Percentiles rank a stretch among this genome's conserved stretches.
Conservation (phyloP, 768 basidiomycete genomes). For the Chlorophyllum brunneum region DNA sequence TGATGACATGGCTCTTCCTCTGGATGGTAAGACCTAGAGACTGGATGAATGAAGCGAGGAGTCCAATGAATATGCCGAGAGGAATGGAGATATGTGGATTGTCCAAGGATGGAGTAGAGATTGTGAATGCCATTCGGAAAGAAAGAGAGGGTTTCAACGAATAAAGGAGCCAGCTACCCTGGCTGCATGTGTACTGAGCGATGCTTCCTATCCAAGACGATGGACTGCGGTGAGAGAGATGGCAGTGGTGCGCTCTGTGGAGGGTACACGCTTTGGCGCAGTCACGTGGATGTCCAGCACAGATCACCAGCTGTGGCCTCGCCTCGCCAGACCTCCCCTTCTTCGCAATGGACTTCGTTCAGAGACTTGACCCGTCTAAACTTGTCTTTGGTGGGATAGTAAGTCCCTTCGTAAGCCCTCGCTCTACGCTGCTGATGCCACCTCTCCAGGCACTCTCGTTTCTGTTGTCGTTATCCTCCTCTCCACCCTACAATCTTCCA, state of each 20-base stretch:
- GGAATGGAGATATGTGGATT: constrained; percentile 38
- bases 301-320: not conserved
- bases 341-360: constrained; percentile 57
- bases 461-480: constrained; percentile 45
- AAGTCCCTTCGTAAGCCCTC: constrained; percentile 18
- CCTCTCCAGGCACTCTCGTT: constrained; percentile 56
- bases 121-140: not conserved
- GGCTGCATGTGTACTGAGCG: constrained; percentile 4
- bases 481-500: constrained; percentile 77
- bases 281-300: constrained; percentile 5
- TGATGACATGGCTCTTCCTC: constrained; percentile 87
- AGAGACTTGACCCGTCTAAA: constrained; percentile 68
- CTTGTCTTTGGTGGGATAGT: constrained; percentile 65
- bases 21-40: constrained; percentile 89
- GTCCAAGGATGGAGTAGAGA: not conserved
- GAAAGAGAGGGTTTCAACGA: not conserved
- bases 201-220: not conserved
- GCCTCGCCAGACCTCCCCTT: constrained; percentile 6
- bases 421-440: not conserved
- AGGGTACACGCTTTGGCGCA: not conserved
- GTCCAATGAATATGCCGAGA: constrained; percentile 55
- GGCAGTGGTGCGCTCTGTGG: not conserved
- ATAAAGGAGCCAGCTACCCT: constrained; percentile 1
- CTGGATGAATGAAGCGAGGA: constrained; percentile 85
- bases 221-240: not conserved